A percentile compares a stretch with the other conserved stretches of the same genome.
Conservation (phyloP, 1,284 basidiomycete species). For the Albatrellus sp. region DNA sequence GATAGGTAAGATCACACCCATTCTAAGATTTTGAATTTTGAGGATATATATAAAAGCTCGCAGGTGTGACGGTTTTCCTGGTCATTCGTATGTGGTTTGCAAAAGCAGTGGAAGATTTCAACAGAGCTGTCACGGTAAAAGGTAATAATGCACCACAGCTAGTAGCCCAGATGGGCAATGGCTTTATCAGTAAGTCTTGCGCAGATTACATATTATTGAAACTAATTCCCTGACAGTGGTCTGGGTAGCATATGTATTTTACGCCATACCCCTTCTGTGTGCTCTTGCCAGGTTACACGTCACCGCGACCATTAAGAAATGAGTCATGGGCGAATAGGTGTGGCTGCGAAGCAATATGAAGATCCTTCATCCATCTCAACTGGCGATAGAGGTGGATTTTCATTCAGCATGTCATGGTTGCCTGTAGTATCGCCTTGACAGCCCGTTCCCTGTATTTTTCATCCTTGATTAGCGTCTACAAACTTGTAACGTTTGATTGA, state of each 20-base stretch:
- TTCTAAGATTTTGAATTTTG: conserved; percentile 1
- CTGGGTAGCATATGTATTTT: conserved; percentile 68
- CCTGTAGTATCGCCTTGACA: conserved; percentile 29
- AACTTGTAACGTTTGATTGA: conserved; percentile 28
- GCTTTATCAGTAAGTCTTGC: conserved; percentile 54
- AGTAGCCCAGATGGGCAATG: conserved; percentile 54
- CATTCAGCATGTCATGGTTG: conserved; percentile 43
- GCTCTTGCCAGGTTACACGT: conserved; percentile 63
- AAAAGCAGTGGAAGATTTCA: conserved; percentile 68
- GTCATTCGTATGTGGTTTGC: conserved; percentile 72
- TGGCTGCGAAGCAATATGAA: conserved; percentile 41
- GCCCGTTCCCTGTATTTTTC: conserved; percentile 33
- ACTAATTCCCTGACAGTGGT: conserved; percentile 36
- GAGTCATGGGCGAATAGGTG: conserved; percentile 29
- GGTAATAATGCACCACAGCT: conserved; percentile 44
- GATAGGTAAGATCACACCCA: conserved; percentile 34
- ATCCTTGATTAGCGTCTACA: conserved; percentile 43
- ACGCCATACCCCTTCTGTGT: conserved; percentile 54
- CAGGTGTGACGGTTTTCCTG: conserved; percentile 59
- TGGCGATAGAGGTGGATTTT: conserved; percentile 58
- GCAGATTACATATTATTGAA: not conserved
- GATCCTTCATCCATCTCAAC: conserved; percentile 37
- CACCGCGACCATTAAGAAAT: conserved; percentile 18
- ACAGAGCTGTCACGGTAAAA: conserved; percentile 39
- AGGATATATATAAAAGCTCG: not conserved